Evolutionary conservation across 176 grass and related monocot species (phyloP).

Genomic region (bread wheat (Triticum aestivum)): IWGSC_CS_RefSeq_v2.1 NC_057813.1:450998333-450998832

Average conservation of each 20-base stretch:
- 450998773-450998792: not conserved
- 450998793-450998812: not conserved
- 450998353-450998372: slow-evolving; percentile 77
- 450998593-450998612: not conserved
- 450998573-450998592: not conserved
- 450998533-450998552: slow-evolving; percentile 4
- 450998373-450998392: slow-evolving; percentile 88
- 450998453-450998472: slow-evolving; percentile 97
- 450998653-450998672: slow-evolving; percentile 1
- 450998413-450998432: slow-evolving; percentile 78
- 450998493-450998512: slow-evolving; percentile 90
- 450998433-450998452: slow-evolving; percentile 75
- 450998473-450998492: slow-evolving; percentile 98
- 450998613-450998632: not conserved
- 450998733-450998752: slow-evolving; percentile 4
- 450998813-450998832: too few species aligned
- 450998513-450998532: slow-evolving; percentile 85
- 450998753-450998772: not conserved
- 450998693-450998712: not conserved
- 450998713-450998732: not conserved
- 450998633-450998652: slow-evolving; percentile 18
- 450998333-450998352: slow-evolving; percentile 25
- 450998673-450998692: not conserved
- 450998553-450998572: slow-evolving; percentile 1
- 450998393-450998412: slow-evolving; percentile 84